Percentiles rank a stretch among this genome's conserved stretches.
Evolutionary conservation across 805 yeast species (phyloP).

Genomic region (Gaillardinia entomophila): DNA sequence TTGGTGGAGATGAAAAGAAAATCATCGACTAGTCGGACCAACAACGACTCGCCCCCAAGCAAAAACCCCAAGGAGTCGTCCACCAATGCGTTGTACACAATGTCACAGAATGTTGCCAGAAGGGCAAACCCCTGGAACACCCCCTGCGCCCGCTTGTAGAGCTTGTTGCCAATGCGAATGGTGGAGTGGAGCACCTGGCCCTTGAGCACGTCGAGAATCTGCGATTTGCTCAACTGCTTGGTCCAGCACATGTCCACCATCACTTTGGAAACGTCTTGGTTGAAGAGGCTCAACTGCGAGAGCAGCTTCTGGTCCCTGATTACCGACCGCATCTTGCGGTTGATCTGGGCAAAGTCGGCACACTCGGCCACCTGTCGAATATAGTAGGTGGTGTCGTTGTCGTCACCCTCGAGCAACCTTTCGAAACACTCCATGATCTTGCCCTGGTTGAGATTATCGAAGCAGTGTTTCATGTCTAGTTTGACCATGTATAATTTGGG

Average conservation of each 20-base stretch:
- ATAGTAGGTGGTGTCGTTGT: conserved; percentile 11
- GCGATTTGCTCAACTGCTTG: conserved; percentile 31
- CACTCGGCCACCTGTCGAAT: conserved; percentile 11
- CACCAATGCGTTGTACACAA: conserved; percentile 62
- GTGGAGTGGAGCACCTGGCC: conserved; percentile 52
- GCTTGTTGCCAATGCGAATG: conserved; percentile 32
- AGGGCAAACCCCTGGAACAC: conserved; percentile 81
- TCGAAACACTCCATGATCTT: conserved; percentile 31
- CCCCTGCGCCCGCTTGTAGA: conserved; percentile 53
- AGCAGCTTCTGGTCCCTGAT: conserved; percentile 9
- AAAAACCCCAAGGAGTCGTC: conserved; percentile 23
- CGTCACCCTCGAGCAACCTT: conserved; percentile 19
- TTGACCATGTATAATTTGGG: conserved; percentile 50
- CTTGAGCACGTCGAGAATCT: conserved; percentile 40
- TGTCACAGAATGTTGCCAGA: conserved; percentile 69
- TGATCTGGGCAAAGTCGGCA: conserved; percentile 1
- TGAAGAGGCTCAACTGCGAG: conserved; percentile 8
- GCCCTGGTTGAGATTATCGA: conserved; percentile 59
- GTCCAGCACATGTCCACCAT: conserved; percentile 29
- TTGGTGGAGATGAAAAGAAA: conserved; percentile 62
- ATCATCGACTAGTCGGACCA: conserved; percentile 78
- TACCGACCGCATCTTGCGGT: conserved; percentile 6
- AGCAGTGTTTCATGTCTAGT: conserved; percentile 74
- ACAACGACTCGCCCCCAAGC: conserved; percentile 16
- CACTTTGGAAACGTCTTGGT: conserved; percentile 4